phyloP scores from a whole-genome alignment of 768 basidiomycete genomes.

The Terana coerulea region DNA sequence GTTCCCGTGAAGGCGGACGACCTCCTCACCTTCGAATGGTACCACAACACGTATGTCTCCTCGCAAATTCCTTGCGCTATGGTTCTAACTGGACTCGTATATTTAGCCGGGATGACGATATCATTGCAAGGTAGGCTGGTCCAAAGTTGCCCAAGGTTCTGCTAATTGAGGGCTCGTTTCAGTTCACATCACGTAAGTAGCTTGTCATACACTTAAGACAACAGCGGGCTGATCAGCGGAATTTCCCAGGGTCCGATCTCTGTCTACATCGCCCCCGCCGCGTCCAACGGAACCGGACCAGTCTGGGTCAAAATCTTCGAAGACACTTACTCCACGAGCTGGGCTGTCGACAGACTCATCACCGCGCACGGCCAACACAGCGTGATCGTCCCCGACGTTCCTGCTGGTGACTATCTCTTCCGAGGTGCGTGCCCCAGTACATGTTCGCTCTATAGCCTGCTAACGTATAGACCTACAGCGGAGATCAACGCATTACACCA shows the following conservation, averaged over 20 bases:
- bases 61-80: neutral
- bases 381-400: constrained; percentile 5
- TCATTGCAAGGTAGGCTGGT: constrained; percentile 7
- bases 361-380: constrained; percentile 12
- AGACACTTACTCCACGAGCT: constrained; percentile 5
- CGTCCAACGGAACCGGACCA: constrained; percentile 8
- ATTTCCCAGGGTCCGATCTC: constrained; percentile 3
- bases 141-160: too few relatives aligned
- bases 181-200: constrained; percentile 3
- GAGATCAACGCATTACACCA: constrained; percentile 11
- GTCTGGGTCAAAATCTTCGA: constrained; percentile 13
- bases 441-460: too few relatives aligned
- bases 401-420: constrained; percentile 10
- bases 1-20: constrained; percentile 1
- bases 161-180: neutral
- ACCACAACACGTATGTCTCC: constrained; percentile 10
- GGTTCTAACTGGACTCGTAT: neutral
- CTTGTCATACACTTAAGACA: neutral
- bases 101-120: constrained; percentile 7
- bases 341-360: constrained; percentile 11
- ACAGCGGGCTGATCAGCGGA: neutral
- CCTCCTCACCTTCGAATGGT: constrained; percentile 11
- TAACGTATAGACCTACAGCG: neutral
- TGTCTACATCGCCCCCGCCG: constrained; percentile 9
- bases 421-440: constrained; percentile 8